A percentile compares a stretch with the other conserved stretches of the same genome.
These are phyloP conservation scores for Hebeloma cylindrosporum DNA, from an alignment of 768 basidiomycete genomes.

Conservation along the genomic window DNA sequence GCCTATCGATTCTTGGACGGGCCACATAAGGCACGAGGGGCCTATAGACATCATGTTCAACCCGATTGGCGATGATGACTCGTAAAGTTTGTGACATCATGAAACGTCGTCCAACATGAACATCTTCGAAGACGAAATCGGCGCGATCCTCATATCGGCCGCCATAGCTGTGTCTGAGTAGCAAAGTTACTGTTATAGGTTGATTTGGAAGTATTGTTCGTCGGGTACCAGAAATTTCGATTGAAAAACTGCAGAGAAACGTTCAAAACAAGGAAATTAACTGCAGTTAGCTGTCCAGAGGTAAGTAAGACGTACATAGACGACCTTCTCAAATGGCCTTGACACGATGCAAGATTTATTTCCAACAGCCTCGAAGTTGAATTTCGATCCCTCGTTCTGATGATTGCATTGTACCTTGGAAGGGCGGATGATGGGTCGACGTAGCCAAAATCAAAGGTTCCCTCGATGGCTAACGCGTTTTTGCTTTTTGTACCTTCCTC, in stretches of 20 bases:
- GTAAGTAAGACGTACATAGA: slow-evolving; percentile 26
- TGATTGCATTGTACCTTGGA: slow-evolving; percentile 21
- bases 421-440: slow-evolving; percentile 37
- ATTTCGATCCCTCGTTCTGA: slow-evolving; percentile 29
- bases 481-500: no score
- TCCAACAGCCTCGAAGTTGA: slow-evolving; percentile 29
- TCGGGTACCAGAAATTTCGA: slow-evolving; percentile 10
- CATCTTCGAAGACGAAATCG: slow-evolving; percentile 53
- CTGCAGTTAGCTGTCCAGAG: no score
- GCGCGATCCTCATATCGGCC: slow-evolving; percentile 55
- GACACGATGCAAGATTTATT: slow-evolving; percentile 30
- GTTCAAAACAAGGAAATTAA: neutral
- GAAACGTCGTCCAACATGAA: slow-evolving; percentile 41
- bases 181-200: slow-evolving; percentile 31
- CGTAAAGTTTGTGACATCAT: slow-evolving; percentile 45
- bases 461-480: slow-evolving; percentile 46
- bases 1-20: slow-evolving; percentile 30
- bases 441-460: slow-evolving; percentile 51
- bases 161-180: slow-evolving; percentile 32
- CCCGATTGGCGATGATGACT: slow-evolving; percentile 46
- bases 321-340: slow-evolving; percentile 21
- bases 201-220: slow-evolving; percentile 22
- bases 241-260: slow-evolving; percentile 11
- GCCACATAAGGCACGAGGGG: slow-evolving; percentile 49
- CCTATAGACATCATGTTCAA: slow-evolving; percentile 44